Conservation (phyloP, 352 stramenopile species). For the Pythium myriotylum region DNA sequence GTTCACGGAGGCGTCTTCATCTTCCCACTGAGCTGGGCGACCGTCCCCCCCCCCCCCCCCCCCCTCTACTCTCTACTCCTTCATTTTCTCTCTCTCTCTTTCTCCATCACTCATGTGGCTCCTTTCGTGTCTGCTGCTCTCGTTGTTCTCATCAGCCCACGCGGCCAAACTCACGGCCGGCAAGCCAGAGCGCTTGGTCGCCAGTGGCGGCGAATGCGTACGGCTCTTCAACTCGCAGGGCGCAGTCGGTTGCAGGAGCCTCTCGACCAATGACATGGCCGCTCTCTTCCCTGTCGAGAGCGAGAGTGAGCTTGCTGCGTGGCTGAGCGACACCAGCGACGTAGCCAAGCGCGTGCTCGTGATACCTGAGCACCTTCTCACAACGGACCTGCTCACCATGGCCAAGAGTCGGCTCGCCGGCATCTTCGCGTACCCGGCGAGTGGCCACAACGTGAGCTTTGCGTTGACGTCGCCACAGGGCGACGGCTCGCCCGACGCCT, state of each 20-base stretch:
- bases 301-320: constrained; percentile 44
- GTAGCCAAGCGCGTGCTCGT: constrained; percentile 62
- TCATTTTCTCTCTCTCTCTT: too few species aligned
- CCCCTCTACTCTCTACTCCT: too few species aligned
- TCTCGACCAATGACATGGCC: constrained; percentile 57
- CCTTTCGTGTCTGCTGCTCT: too few species aligned
- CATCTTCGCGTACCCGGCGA: constrained; percentile 56
- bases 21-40: too few species aligned
- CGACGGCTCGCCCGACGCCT: constrained; percentile 51
- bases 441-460: constrained; percentile 49
- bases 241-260: constrained; percentile 64
- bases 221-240: constrained; percentile 75
- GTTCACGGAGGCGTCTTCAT: too few species aligned
- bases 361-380: constrained; percentile 63
- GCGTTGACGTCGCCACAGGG: constrained; percentile 62
- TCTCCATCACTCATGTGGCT: too few species aligned
- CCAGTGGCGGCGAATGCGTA: constrained; percentile 70
- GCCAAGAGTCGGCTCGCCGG: constrained; percentile 49
- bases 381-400: constrained; percentile 34
- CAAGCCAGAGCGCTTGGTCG: constrained; percentile 60
- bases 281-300: constrained; percentile 52
- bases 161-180: constrained; percentile 65
- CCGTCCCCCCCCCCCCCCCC: too few species aligned
- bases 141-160: constrained; percentile 24
- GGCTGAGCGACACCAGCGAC: constrained; percentile 32